phyloP scores from a whole-genome alignment of 192 early-diverging fungal genomes.

The Pilobolus umbonatus region DNA sequence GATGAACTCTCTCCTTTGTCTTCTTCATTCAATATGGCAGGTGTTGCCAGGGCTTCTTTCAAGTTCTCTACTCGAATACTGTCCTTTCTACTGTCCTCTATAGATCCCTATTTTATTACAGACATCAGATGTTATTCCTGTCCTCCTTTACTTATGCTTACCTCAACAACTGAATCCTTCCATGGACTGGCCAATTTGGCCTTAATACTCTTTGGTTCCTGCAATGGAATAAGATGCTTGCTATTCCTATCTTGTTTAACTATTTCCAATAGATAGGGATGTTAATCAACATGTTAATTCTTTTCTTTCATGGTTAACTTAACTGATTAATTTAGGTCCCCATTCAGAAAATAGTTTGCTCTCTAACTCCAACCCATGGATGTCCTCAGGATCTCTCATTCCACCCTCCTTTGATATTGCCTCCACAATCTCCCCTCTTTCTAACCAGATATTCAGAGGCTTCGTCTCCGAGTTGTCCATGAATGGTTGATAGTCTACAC shows the following conservation, averaged over 20 bases:
- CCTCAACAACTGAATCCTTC: conserved; percentile 8
- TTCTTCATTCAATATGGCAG: not conserved
- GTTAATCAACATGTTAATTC: too few species aligned
- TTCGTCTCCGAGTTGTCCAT: not conserved
- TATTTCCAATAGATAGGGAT: not conserved
- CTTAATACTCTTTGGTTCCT: conserved; percentile 10
- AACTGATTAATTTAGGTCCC: conserved; percentile 19
- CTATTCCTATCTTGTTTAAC: conserved; percentile 3
- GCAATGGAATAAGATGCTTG: conserved; percentile 2
- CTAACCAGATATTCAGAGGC: conserved; percentile 3
- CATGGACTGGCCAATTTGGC: conserved; percentile 27
- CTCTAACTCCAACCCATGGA: conserved; percentile 32
- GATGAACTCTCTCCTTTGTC: not conserved
- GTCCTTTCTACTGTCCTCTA: conserved; percentile 3
- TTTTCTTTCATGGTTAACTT: too few species aligned
- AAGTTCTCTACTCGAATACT: conserved; percentile 9
- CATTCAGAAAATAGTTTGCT: conserved; percentile 32
- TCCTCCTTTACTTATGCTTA: too few species aligned
- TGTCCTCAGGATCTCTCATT: conserved; percentile 23
- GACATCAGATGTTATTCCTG: too few species aligned
- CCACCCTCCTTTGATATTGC: conserved; percentile 19
- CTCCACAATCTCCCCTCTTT: conserved; percentile 19
- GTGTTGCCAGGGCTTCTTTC: conserved; percentile 7
- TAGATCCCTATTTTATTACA: too few species aligned
- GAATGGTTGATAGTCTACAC: too few species aligned